Evolutionary conservation across 768 basidiomycete species (phyloP).

Genomic region (Pholiota conissans): DNA sequence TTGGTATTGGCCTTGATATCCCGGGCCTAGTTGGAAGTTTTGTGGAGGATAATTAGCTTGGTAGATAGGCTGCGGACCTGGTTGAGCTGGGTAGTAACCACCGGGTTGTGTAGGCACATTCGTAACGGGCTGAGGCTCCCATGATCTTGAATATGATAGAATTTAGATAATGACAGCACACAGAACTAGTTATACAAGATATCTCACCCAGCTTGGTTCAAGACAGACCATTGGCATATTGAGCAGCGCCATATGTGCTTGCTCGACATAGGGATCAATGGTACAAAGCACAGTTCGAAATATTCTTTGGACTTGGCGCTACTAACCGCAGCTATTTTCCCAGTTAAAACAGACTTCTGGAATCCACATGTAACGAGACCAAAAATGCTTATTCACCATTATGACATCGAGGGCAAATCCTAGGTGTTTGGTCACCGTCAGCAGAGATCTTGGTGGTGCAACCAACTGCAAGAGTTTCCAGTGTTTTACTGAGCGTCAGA

Average conservation of each 20-base stretch:
- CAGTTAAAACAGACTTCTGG: neutral
- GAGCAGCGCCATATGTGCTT: constrained; percentile 65
- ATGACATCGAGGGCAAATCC: constrained; percentile 66
- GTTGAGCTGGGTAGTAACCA: constrained; percentile 21
- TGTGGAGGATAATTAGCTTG: constrained; percentile 11
- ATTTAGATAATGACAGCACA: neutral
- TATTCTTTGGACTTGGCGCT: constrained; percentile 60
- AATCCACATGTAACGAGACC: neutral
- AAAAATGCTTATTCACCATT: constrained; percentile 43
- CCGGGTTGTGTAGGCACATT: constrained; percentile 15
- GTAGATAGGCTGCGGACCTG: constrained; percentile 15
- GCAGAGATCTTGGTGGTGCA: constrained; percentile 56
- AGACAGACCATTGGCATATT: constrained; percentile 62
- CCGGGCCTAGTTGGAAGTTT: constrained; percentile 6
- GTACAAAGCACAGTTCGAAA: constrained; percentile 71
- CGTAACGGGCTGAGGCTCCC: constrained; percentile 23
- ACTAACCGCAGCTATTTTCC: constrained; percentile 45
- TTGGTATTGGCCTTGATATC: constrained; percentile 7
- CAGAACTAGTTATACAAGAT: neutral
- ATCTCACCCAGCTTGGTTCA: constrained; percentile 48
- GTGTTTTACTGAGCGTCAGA: neutral
- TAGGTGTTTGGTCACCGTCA: constrained; percentile 48
- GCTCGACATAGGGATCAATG: constrained; percentile 59
- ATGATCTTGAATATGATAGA: constrained; percentile 3
- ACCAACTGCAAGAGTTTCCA: constrained; percentile 43